Evolutionary conservation across 2,329 filamentous ascomycete species (phyloP).

Genomic region (Xylaria sp.): DNA sequence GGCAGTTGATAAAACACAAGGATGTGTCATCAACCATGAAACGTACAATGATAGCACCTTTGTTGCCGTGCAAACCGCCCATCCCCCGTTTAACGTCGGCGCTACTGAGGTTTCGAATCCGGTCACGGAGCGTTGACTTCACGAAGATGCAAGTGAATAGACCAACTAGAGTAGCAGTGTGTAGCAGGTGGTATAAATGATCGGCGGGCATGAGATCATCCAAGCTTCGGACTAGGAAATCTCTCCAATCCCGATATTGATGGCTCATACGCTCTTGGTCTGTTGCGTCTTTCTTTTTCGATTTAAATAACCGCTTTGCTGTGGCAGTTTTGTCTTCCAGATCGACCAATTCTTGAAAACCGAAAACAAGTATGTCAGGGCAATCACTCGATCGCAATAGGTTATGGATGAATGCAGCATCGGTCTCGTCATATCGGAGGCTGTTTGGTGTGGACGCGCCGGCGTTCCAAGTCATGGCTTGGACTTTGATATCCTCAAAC

Average conservation of each 20-base stretch:
- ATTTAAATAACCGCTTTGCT: constrained; percentile 93
- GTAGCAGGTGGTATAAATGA: constrained; percentile 84
- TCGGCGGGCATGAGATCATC: constrained; percentile 84
- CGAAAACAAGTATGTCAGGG: constrained; percentile 92
- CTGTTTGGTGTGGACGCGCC: constrained; percentile 93
- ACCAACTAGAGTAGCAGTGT: constrained; percentile 90
- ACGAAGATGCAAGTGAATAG: constrained; percentile 97
- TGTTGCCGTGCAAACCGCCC: constrained; percentile 95
- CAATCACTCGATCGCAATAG: constrained; percentile 79
- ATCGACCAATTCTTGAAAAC: constrained; percentile 98
- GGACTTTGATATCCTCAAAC: constrained; percentile 81
- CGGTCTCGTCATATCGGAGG: constrained; percentile 74
- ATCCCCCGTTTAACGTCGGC: constrained; percentile 95
- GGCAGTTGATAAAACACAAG: constrained; percentile 96
- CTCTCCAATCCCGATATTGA: constrained; percentile 95
- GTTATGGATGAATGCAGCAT: constrained; percentile 82
- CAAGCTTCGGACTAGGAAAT: constrained; percentile 83
- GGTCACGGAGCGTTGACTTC: constrained; percentile 78
- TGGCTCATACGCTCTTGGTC: constrained; percentile 94
- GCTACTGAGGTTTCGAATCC: constrained; percentile 80
- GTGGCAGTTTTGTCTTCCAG: constrained; percentile 97
- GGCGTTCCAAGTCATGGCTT: constrained; percentile 95
- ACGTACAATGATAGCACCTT: constrained; percentile 91
- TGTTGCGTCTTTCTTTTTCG: constrained; percentile 79
- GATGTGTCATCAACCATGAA: constrained; percentile 95